Evolutionary conservation across 805 yeast genomes (phyloP).

Genomic region (Zygosaccharomyces rouxii): DNA sequence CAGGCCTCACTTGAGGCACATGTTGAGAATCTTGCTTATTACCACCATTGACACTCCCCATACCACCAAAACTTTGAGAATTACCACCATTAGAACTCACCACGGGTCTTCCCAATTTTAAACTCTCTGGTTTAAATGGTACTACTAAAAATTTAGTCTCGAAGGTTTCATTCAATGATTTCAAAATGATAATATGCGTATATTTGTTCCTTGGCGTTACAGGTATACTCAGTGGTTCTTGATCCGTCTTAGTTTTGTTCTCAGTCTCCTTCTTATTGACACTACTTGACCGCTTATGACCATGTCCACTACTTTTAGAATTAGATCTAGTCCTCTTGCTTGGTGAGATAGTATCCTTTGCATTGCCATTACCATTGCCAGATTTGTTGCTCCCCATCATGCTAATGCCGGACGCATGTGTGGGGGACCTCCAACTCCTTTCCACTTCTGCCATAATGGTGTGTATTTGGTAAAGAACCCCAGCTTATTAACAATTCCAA

Average conservation of each 20-base stretch:
- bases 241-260: constrained; percentile 4
- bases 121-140: constrained; percentile 75
- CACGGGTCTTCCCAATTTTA: constrained; percentile 87
- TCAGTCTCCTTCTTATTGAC: constrained; percentile 3
- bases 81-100: constrained; percentile 28
- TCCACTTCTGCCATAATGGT: constrained; percentile 17
- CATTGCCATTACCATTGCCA: not conserved
- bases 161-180: constrained; percentile 78
- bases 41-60: constrained; percentile 10
- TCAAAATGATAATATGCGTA: constrained; percentile 61
- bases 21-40: constrained; percentile 35
- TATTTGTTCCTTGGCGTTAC: constrained; percentile 29
- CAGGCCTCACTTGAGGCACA: constrained; percentile 45
- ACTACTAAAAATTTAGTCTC: constrained; percentile 72
- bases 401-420: constrained; percentile 11
- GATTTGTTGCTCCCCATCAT: constrained; percentile 1
- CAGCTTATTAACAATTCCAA: not conserved
- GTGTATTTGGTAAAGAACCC: not conserved
- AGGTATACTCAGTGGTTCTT: constrained; percentile 8
- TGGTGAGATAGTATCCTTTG: constrained; percentile 4
- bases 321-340: constrained; percentile 29
- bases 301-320: constrained; percentile 26
- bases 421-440: constrained; percentile 17
- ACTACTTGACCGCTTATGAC: constrained; percentile 12
- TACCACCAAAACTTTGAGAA: constrained; percentile 8